Conservation (phyloP, 2,329 filamentous ascomycete species). For the Hypoxylon sp. region DNA sequence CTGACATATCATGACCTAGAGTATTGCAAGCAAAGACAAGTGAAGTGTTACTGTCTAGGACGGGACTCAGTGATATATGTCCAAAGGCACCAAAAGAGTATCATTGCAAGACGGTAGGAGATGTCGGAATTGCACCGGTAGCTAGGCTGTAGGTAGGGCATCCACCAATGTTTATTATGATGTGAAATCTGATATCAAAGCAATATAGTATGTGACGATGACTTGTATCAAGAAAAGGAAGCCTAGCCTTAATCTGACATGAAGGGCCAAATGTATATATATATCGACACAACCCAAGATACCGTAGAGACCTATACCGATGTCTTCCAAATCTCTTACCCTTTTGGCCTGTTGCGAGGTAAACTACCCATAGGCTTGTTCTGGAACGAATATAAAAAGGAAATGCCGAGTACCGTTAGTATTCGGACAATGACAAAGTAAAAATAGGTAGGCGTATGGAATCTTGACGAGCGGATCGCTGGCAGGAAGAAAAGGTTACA, state of each 20-base stretch:
- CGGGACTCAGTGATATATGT: slow-evolving; percentile 10
- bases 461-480: not conserved
- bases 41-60: slow-evolving; percentile 13
- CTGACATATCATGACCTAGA: not conserved
- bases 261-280: slow-evolving; percentile 8
- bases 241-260: slow-evolving; percentile 5
- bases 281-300: slow-evolving; percentile 4
- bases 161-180: slow-evolving; percentile 14
- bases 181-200: slow-evolving; percentile 15
- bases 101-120: slow-evolving; percentile 4
- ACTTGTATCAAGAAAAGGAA: slow-evolving; percentile 6
- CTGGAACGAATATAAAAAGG: slow-evolving; percentile 7
- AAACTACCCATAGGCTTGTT: slow-evolving; percentile 27
- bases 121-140: not conserved
- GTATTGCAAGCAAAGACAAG: slow-evolving; percentile 14
- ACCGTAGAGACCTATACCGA: not conserved
- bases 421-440: slow-evolving; percentile 8
- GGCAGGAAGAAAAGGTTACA: slow-evolving; percentile 14
- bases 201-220: slow-evolving; percentile 13
- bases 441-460: slow-evolving; percentile 1
- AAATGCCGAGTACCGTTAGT: slow-evolving; percentile 6
- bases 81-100: not conserved
- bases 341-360: slow-evolving; percentile 15
- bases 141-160: not conserved
- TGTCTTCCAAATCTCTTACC: slow-evolving; percentile 1